A percentile compares a stretch with the other conserved stretches of the same genome.
These are phyloP conservation scores for Onygenales sp. DNA, from an alignment of 2,329 filamentous ascomycete genomes.

Conservation along the genomic window DNA sequence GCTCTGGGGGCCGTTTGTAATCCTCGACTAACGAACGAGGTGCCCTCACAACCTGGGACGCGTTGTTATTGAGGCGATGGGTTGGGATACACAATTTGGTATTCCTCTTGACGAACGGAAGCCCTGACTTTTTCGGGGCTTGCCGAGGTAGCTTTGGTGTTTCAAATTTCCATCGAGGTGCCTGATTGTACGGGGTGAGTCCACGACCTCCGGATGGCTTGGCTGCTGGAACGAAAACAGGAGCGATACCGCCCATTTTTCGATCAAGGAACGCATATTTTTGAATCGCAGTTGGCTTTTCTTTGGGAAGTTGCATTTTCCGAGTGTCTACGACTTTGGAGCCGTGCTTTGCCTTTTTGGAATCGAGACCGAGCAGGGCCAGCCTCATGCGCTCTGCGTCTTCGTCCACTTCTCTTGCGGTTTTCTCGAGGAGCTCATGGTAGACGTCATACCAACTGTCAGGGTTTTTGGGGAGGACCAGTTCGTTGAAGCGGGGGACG, in stretches of 20 bases:
- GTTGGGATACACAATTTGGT: conserved; percentile 29
- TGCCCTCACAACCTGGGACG: conserved; percentile 28
- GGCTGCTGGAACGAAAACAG: conserved; percentile 13
- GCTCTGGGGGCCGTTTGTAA: conserved; percentile 22
- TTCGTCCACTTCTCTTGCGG: conserved; percentile 46
- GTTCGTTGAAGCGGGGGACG: conserved; percentile 59
- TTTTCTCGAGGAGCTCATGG: conserved; percentile 53
- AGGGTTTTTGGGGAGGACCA: conserved; percentile 56
- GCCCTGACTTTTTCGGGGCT: conserved; percentile 6
- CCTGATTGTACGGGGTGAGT: conserved; percentile 5
- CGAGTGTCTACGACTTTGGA: conserved; percentile 46
- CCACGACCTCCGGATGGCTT: conserved; percentile 1
- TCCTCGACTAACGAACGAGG: conserved; percentile 34
- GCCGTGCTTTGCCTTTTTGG: conserved; percentile 48
- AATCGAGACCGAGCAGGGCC: conserved; percentile 48
- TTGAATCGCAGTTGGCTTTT: conserved; percentile 21
- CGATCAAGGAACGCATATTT: conserved; percentile 23
- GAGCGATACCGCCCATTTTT: conserved; percentile 21
- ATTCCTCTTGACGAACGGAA: conserved; percentile 24
- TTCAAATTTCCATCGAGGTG: conserved; percentile 17
- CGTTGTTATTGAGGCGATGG: conserved; percentile 30
- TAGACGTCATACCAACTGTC: conserved; percentile 72
- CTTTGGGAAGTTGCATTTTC: conserved; percentile 20
- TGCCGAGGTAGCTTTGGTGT: conserved; percentile 15
- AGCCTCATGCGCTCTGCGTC: conserved; percentile 51